These are phyloP conservation scores for Solanum sitiens DNA, from an alignment of 257 asterid genomes.

Conservation along the genomic window DNA sequence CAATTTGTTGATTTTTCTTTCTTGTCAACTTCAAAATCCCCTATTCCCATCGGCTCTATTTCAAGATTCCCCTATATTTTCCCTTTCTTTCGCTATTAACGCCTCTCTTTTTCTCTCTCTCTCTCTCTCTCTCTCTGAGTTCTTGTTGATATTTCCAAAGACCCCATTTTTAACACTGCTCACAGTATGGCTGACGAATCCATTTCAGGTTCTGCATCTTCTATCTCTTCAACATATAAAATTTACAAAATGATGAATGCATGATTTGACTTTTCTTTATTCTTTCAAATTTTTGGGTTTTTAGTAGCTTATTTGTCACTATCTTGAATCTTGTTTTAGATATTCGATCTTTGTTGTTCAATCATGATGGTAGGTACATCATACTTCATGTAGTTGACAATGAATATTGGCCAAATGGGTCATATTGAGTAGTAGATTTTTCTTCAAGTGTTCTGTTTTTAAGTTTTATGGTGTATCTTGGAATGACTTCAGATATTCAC, in stretches of 20 bases:
- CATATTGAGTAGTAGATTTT: not conserved
- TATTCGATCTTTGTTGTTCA: slow-evolving; percentile 15
- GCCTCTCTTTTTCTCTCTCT: not conserved
- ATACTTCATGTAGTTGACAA: not conserved
- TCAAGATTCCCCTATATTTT: not conserved
- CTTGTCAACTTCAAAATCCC: not conserved
- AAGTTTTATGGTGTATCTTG: not conserved
- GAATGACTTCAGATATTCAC: not conserved
- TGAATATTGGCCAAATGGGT: not conserved
- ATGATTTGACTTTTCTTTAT: not conserved
- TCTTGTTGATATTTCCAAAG: not conserved
- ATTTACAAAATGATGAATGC: not conserved
- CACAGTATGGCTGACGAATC: slow-evolving; percentile 36
- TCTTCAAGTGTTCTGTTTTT: not conserved
- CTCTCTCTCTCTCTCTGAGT: not conserved
- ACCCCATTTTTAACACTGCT: not conserved
- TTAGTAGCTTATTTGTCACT: not conserved
- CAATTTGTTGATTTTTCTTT: not conserved
- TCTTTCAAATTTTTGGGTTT: not conserved
- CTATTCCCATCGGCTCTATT: not conserved
- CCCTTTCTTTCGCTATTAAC: not conserved
- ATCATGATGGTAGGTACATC: not conserved
- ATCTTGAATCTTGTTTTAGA: not conserved
- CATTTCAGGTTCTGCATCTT: slow-evolving; percentile 38
- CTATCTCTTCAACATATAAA: not conserved